Base-by-base conservation (phyloP, 2,329 filamentous ascomycete species). In the Pseudocercospora pini-densiflorae region DNA sequence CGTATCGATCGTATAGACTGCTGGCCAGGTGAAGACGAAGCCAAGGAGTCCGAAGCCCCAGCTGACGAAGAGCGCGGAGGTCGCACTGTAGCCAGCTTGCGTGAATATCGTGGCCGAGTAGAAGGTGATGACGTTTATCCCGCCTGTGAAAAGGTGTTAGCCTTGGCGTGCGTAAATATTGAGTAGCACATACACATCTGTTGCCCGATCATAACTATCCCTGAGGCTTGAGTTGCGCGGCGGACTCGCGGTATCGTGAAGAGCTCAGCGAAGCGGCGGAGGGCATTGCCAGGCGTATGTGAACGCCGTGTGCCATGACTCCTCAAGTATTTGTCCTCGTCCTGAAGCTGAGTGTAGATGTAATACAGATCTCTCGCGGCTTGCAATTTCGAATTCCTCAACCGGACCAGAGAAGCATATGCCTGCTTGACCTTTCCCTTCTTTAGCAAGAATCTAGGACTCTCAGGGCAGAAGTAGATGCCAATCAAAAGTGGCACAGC, bases 401-500 rank as follows among this genome's bases (percentile, higher is more conserved):
- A 64, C 1, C 75, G 75, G 14, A 72, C 73, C 75, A 87, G 83
- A 2, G 84, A 83, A 6, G 72, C 62, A 75, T 82, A 87, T 0
- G 74, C 74, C 40, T 69, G 57, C 14, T 63, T 47, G 40, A 70
- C 70, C 19, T 73, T 70, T 3, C 66, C 64, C 24, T 71, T 66
- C 60, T 75, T 74, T 23, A 75, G 65, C 9, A 70, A 64, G 68
- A 70, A 77, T 9, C 69, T 62, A n/a, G 75, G 70, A 9, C 67
- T 70, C 59, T 76, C 74, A 19, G 71, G 83, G 70, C 81, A 90
- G 29, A 90, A 80, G 55, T 84, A 81, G 9, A 86, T 54, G 59
- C 73, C 68, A 24, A 75, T 16, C 7, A 89, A 74, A 3, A 91
- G 79, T 7, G 88, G 88, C 1, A 91, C 77, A 0, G 88, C 87